Base-by-base conservation (phyloP, 1,284 basidiomycete species). In the Sanghuangporus sanghuang region DNA sequence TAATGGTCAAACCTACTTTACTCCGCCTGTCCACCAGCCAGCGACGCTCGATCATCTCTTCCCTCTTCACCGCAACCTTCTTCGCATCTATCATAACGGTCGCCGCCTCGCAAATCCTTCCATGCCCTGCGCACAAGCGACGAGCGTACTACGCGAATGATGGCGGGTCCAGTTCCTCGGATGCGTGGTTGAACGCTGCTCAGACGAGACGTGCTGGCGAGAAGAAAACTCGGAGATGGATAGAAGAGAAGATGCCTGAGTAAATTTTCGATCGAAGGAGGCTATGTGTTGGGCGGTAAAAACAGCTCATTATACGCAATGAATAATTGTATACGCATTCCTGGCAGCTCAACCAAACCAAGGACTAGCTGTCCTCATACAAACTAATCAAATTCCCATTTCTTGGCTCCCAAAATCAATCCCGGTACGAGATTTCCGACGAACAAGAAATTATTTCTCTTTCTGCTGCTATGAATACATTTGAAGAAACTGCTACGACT, bases 11-110 rank as follows among this genome's bases (percentile, higher is more conserved):
- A 79, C 74, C 79, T 69, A 56, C 52, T 4, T 14, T 38, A 32
- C 75, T 89, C 68, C 86, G 85, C 68, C 75, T 90, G 68, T 84
- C 83, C 68, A 73, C 74, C 68, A 76, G 73, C 67, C 85, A 85
- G 73, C 85, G 85, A 63, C 89, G 90, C 71, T 83, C 82, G 68
- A 81, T 92, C 76, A 79, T 91, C 68, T 87, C 91, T 18, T 84
- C 87, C 44, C 84, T 93, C 66, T 93, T 93, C 73, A 86, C 82
- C 68, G 75, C 89, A 70, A 93, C 91, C 2, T 90, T 90, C 73
- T 76, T 90, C 71, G 89, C 87, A 21, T 82, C 89, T 21, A 80
- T 92, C 64, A 67, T 90, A 66, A 93, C 90, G 55, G 91, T 93
- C n/a, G 87, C 89, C 6, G 88, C 87, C 23, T 91, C 90, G 21